Evolutionary conservation across 441 rosid species (phyloP), one percentile per base, ranked within the genome.

Genomic region (Populus hybrid): DNA sequence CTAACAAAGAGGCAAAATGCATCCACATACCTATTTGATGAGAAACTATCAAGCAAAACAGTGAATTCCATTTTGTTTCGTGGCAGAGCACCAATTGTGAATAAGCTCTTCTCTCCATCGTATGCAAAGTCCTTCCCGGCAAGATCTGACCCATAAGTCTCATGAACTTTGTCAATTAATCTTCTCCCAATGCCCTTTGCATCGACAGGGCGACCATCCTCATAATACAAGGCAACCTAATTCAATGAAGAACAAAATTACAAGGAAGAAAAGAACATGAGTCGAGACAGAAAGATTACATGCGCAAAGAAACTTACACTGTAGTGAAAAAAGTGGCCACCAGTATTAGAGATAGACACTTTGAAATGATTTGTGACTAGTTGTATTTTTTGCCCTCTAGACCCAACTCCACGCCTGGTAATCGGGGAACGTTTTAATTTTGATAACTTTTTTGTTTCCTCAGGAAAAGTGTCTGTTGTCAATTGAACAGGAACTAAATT

Each of bases 61-160:
- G 84, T 83, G 79, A 88, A 87, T 46, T 86, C 88, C 3, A 84
- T 83, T 73, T 89, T 89, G 82, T 87, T 89, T 30, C 81, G 82
- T 1, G 89, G 89, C 3, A 89, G 88, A 21, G 88, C 53, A 42
- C 92, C 90, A 53, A 84, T 76, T 6, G 92, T 89, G 50, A 89
- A 87, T 65, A 89, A 79, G 63, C 87, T 89, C 73, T 89, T 87
- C 79, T 87, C 89, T 23, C 92, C 92, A 24, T 89, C 90, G 42
- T 89, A 89, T 5, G 92, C 92, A 72, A 89, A 87, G 8, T 87
- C 83, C 79, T 87, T 86, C 38, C 84, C 86, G 16, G 81, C 84
- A 28, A 89, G 76, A 67, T 87, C 92, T 24, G 84, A 74, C 26
- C 66, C 77, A 73, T 89, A 89, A 3, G 92, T 89, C 80, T 85